phyloP scores from a whole-genome alignment of 805 yeast genomes.

The Brettanomyces sp. region DNA sequence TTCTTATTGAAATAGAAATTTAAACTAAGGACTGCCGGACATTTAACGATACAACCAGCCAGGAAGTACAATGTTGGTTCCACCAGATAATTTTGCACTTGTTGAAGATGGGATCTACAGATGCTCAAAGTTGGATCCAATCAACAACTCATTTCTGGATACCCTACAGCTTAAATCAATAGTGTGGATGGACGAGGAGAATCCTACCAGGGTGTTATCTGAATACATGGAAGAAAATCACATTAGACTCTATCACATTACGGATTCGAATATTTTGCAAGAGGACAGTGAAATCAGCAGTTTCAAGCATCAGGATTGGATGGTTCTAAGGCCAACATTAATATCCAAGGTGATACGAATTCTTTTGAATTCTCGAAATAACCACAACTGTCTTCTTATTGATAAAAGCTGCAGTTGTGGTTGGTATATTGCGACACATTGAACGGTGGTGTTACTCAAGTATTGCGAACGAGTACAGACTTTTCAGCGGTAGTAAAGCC shows the following conservation, averaged over 20 bases:
- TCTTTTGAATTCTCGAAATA: conserved; percentile 45
- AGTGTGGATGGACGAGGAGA: conserved; percentile 73
- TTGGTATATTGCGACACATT: conserved; percentile 72
- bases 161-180: conserved; percentile 63
- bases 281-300: conserved; percentile 18
- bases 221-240: conserved; percentile 51
- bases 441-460: conserved; percentile 87
- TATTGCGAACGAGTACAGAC: conserved; percentile 74
- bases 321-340: conserved; percentile 61
- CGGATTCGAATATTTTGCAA: conserved; percentile 13
- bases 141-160: conserved; percentile 68
- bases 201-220: conserved; percentile 64
- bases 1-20: no score
- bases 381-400: conserved; percentile 63
- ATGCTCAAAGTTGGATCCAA: conserved; percentile 68
- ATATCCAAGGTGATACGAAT: conserved; percentile 58
- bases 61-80: conserved; percentile 55
- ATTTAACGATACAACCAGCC: neutral
- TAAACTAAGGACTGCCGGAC: neutral
- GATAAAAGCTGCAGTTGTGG: conserved; percentile 73
- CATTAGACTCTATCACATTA: conserved; percentile 42
- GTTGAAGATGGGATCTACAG: conserved; percentile 85
- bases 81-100: conserved; percentile 87
- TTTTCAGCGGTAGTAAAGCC: conserved; percentile 58
- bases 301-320: conserved; percentile 43